Base-by-base conservation (phyloP, 257 asterid species). In the Marsdenia floribunda region DNA sequence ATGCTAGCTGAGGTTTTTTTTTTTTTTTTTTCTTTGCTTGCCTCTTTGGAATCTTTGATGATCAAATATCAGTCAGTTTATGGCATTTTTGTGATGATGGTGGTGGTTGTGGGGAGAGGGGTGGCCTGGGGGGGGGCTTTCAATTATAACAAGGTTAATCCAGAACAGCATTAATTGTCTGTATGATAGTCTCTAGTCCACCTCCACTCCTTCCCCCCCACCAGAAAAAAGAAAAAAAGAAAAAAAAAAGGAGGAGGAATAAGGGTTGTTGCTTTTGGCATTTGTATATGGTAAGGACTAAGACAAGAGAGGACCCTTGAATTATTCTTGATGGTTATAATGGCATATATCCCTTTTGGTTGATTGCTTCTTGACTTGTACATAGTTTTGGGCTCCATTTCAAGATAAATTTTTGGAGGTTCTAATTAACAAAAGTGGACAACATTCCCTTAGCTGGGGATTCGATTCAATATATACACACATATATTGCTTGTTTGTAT, bases 301-400 rank as follows among this genome's bases (percentile, higher is more conserved):
- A 16, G 73, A 38, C 77, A 63, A 65, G 11, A 68, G 38, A 68
- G 70, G 81, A 14, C 78, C 70, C 65, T 66, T 42, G 49, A 77
- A 65, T 71, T 79, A 74, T 82, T 75, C 74, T 69, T 59, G 47
- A 53, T 3, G 69, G 37, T 70, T 73, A 71, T 81, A 75, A 70
- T 80, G 75, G 64, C 73, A 44, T 64, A 44, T 64, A 79, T 79
- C 79, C 79, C 71, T 22, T 54, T 46, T 66, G 66, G 54, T 76
- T 76, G 75, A 73, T 76, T 35, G 83, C 61, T 77, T 76, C 83
- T 82, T 75, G 85, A 81, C 77, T 78, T 75, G 46, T 68, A 54
- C 73, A 70, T 58, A 33, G 68, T 66, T 65, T 80, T 83, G 90
- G 95, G 90, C 91, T 88, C 89, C 93, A 85, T 81, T 70, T 80